Base-by-base conservation (phyloP, 225 moss, liverwort and hornwort species). In the Asterella californica region DNA sequence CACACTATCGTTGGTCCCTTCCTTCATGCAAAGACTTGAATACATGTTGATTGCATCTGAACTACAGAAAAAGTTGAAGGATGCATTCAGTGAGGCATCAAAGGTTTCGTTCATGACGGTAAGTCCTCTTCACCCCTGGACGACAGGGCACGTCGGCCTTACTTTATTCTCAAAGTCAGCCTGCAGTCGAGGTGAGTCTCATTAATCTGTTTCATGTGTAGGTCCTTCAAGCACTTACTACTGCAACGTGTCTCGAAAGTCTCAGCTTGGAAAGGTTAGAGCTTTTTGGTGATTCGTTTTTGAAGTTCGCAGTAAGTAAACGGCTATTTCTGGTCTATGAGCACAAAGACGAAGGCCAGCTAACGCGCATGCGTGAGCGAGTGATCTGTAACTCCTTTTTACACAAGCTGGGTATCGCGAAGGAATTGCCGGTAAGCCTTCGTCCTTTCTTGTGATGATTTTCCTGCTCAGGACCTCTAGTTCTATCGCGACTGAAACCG, bases 281-380 rank as follows among this genome's bases (percentile, higher is more conserved):
- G 81, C 85, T 89, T 36, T 89, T 94, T 27, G 96, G 96, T 38
- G 96, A 97, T 86, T 90, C 96, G 27, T 97, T 95, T 78, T 86
- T 99, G 47, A 90, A 99, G 89, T 85, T 93, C 82, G 92, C 99
- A 75, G 92, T 99, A 25, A 99, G 95, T 84, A 90, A 92, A 82
- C 85, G 85, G 67, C 92, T 99, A 47, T 99, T 99, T 79, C 89
- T 99, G 79, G 80, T 90, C 15, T 45, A 99, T 81, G 86, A 81
- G 34, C 85, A 72, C 59, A 81, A 86, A 80, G 82, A 89, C 32
- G 99, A 99, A 87, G 99, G 95, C 32, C 74, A 79, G 8, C 86
- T 99, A n/a, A 92, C 95, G 42, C 83, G 85, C 74, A 80, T 80
- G 74, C 95, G 99, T 57, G 86, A 83, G 38, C 81, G 49, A 72